Conservation (phyloP, 345 rosid genomes). For the Citrus mangshanensis region DNA sequence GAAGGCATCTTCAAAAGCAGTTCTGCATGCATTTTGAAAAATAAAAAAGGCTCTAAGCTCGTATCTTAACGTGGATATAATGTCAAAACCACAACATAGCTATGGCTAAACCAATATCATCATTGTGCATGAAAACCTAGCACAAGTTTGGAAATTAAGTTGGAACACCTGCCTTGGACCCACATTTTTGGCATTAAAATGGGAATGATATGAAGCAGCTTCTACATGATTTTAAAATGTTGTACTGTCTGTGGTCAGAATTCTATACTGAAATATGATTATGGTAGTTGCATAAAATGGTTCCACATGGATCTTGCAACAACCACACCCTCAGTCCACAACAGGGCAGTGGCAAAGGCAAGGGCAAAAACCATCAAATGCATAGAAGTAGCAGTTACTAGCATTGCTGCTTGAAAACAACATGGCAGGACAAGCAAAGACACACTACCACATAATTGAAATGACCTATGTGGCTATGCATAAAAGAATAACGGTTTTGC, state of each 20-base stretch:
- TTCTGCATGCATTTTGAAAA: conserved; percentile 42
- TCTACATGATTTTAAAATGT: neutral
- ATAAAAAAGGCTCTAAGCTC: neutral
- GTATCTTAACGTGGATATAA: neutral
- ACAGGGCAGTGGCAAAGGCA: neutral
- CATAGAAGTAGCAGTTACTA: neutral
- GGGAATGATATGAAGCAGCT: neutral
- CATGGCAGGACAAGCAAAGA: neutral
- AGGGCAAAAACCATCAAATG: neutral
- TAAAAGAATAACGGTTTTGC: neutral
- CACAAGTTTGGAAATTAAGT: neutral
- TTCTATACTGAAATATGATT: neutral
- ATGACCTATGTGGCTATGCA: neutral
- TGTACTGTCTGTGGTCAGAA: neutral
- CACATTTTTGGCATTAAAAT: neutral
- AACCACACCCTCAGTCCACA: neutral
- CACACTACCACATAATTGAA: neutral
- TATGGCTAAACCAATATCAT: neutral
- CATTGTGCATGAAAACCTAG: neutral
- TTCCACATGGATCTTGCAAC: neutral
- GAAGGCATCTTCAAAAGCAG: conserved; percentile 71
- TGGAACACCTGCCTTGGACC: neutral
- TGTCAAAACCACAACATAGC: neutral
- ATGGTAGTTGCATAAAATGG: neutral
- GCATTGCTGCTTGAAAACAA: neutral